phyloP scores from a whole-genome alignment of 2,329 filamentous ascomycete species.

The Nothophaeocryptopus gaeumannii region DNA sequence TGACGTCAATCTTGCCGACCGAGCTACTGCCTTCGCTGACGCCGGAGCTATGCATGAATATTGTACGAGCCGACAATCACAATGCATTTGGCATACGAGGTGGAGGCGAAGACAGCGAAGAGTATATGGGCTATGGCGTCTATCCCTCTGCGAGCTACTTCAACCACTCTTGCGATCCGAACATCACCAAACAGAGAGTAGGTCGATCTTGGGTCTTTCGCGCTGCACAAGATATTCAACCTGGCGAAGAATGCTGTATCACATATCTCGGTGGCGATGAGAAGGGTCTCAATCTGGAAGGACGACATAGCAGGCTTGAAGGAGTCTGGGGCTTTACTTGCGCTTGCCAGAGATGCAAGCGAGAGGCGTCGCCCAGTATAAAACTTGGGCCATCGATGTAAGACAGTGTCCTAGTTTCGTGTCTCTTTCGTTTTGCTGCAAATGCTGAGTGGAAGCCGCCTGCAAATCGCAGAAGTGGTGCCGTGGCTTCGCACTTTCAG shows the following conservation, averaged over 20 bases:
- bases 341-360: conserved; percentile 39
- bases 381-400: no score
- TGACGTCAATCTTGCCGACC: conserved; percentile 41
- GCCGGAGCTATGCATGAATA: conserved; percentile 33
- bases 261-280: conserved; percentile 51
- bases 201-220: conserved; percentile 44
- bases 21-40: conserved; percentile 37
- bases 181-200: conserved; percentile 41
- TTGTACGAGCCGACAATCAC: conserved; percentile 43
- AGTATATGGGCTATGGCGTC: conserved; percentile 50
- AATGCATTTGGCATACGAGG: conserved; percentile 48
- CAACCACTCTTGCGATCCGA: conserved; percentile 49
- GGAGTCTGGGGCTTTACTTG: conserved; percentile 49
- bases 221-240: conserved; percentile 34
- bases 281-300: conserved; percentile 36
- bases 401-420: no score
- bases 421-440: no score
- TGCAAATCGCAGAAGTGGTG: no score
- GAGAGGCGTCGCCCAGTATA: background rate
- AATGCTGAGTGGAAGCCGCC: no score
- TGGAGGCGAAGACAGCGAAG: conserved; percentile 42
- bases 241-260: conserved; percentile 47
- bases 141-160: conserved; percentile 50
- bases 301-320: conserved; percentile 39
- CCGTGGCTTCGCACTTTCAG: no score